Evolutionary conservation across 1,284 basidiomycete genomes (phyloP), one percentile per base, ranked within the genome.

Genomic region (Sanghuangporus sanghuang): DNA sequence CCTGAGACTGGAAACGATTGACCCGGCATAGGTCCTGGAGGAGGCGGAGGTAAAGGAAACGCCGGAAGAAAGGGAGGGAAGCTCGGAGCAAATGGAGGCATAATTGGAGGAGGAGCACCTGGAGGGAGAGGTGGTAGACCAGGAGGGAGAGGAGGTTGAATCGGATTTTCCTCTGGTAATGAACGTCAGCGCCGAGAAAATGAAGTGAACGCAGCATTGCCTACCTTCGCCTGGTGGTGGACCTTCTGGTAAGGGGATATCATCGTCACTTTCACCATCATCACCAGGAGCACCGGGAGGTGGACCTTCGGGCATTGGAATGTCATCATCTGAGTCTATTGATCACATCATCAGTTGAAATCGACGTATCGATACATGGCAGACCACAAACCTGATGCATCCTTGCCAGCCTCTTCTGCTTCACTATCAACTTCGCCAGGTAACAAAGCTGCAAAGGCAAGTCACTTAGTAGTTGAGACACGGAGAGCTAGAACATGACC

Each of bases 291-390:
- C 60, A 39, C 32, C n/a, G 0, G 92, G 92, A 38, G 89, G 89
- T 46, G 87, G 90, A 0, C 89, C 93, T 60, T 89, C 89, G 8
- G 94, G 94, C 87, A 96, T 89, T 12, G 85, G 84, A 50, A 95
- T 93, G 64, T 94, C 93, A 68, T 93, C 90, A 64, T 93, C 91
- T 9, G 39, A 62, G 38, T 40, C 46, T 54, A 49, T 14, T 23
- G 39, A 1, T 79, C 77, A 8, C 73, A 42, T 2, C 16, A 14
- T 44, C 23, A 42, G n/a, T 14, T 46, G 35, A 12, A n/a, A 32
- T 3, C 53, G 42, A 6, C 7, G 38, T 32, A 55, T 12, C 16
- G 27, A 18, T 11, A 38, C 32, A 53, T n/a, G 35, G 8, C 38
- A 32, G 52, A 32, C 11, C 7, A 57, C 32, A 18, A 42, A 61